Evolutionary conservation across 2,329 filamentous ascomycete genomes (phyloP).

Genomic region (Zasmidium angulare): DNA sequence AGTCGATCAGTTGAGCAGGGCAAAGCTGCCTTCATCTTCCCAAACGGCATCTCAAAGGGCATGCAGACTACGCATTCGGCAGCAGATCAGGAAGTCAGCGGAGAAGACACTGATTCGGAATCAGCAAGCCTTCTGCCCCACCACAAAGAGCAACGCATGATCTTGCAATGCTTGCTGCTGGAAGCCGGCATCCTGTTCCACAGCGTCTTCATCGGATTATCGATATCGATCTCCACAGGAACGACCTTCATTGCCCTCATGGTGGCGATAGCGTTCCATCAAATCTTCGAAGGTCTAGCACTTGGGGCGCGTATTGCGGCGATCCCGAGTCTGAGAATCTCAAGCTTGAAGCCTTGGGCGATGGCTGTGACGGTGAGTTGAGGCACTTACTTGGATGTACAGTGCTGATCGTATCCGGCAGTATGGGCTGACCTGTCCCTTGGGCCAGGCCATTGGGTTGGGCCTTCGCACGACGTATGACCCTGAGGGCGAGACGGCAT

Average conservation of each 20-base stretch:
- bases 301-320: conserved; percentile 68
- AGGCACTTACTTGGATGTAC: background rate
- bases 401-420: conserved; percentile 31
- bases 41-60: background rate
- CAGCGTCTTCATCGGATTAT: conserved; percentile 72
- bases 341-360: conserved; percentile 72
- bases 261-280: conserved; percentile 69
- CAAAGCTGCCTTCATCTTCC: background rate
- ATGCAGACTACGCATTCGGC: background rate
- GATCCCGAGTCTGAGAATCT: conserved; percentile 67
- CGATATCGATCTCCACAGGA: conserved; percentile 65
- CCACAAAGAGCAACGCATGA: conserved; percentile 51
- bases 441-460: conserved; percentile 50
- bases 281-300: conserved; percentile 67
- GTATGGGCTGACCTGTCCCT: conserved; percentile 56
- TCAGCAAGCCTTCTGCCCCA: background rate
- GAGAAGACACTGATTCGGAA: background rate
- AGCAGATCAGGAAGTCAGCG: background rate
- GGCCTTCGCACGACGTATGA: conserved; percentile 49
- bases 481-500: conserved; percentile 45
- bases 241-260: conserved; percentile 64
- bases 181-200: conserved; percentile 78
- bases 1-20: background rate
- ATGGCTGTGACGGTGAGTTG: conserved; percentile 50
- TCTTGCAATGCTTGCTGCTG: conserved; percentile 70